These are phyloP conservation scores for Umbilicus rupestris DNA, from an alignment of 164 flowering plant species.

Conservation along the genomic window DNA sequence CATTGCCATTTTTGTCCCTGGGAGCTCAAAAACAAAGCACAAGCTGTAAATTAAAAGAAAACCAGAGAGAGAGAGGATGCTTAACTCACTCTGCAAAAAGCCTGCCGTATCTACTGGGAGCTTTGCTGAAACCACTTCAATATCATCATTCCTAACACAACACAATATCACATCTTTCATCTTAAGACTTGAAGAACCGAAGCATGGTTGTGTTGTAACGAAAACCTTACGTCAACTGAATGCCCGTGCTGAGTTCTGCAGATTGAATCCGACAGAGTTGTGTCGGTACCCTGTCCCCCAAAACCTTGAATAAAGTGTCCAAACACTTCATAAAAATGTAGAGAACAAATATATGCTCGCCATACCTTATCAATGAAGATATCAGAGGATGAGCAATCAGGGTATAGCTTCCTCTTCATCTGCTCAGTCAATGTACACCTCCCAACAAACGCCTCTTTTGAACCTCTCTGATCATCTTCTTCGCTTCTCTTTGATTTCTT, in stretches of 20 bases:
- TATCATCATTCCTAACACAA: conserved; percentile 52
- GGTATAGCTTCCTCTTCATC: conserved; percentile 38
- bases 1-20: conserved; percentile 66
- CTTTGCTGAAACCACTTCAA: conserved; percentile 68
- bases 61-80: too few relatives aligned
- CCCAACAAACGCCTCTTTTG: conserved; percentile 11
- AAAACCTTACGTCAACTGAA: conserved; percentile 46
- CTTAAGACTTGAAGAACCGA: background rate
- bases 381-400: conserved; percentile 65
- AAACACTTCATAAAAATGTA: background rate
- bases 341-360: background rate
- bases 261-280: conserved; percentile 60
- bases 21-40: background rate
- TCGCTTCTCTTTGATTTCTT: background rate
- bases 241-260: conserved; percentile 39
- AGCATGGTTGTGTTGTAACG: background rate
- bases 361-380: conserved; percentile 77
- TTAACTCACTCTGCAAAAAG: conserved; percentile 73
- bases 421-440: conserved; percentile 19
- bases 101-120: conserved; percentile 71
- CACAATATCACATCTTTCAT: background rate
- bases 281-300: conserved; percentile 72
- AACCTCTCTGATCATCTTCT: background rate
- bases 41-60: background rate
- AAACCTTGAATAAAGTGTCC: conserved; percentile 30